Evolutionary conservation across 2,329 filamentous ascomycete species (phyloP).

Genomic region (Fusarium lyarnte): DNA sequence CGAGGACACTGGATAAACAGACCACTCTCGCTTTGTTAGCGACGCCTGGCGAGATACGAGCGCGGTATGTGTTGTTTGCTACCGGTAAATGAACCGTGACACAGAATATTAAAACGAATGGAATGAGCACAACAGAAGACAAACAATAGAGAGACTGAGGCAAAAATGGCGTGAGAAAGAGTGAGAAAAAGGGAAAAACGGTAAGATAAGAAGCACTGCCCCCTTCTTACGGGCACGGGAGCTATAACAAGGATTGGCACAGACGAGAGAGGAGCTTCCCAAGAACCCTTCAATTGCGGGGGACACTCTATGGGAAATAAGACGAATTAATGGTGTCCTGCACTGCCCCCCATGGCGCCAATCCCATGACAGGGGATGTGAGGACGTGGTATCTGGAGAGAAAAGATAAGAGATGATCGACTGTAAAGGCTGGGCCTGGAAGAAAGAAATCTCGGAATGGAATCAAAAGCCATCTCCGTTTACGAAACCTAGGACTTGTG

Average conservation of each 20-base stretch:
- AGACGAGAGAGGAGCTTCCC: neutral
- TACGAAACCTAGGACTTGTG: neutral
- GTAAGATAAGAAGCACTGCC: constrained; percentile 21
- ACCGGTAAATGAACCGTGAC: neutral
- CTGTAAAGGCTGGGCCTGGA: neutral
- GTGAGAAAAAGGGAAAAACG: neutral
- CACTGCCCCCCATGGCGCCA: constrained; percentile 31
- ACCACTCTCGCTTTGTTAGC: neutral
- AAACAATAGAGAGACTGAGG: neutral
- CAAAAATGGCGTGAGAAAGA: neutral
- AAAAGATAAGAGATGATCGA: neutral
- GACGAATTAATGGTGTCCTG: constrained; percentile 19
- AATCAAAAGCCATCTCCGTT: neutral
- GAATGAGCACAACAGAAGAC: neutral
- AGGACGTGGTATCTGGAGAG: constrained; percentile 1
- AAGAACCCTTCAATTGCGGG: constrained; percentile 16
- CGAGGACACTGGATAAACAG: neutral
- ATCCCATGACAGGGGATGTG: constrained; percentile 28
- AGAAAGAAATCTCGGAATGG: neutral
- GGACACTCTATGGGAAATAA: constrained; percentile 22
- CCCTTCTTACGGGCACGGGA: constrained; percentile 9
- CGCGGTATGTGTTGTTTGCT: neutral
- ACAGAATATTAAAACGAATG: neutral
- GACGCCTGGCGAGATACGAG: neutral
- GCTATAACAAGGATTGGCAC: constrained; percentile 1